phyloP scores from a whole-genome alignment of 768 basidiomycete genomes.

The Boletus sp. region DNA sequence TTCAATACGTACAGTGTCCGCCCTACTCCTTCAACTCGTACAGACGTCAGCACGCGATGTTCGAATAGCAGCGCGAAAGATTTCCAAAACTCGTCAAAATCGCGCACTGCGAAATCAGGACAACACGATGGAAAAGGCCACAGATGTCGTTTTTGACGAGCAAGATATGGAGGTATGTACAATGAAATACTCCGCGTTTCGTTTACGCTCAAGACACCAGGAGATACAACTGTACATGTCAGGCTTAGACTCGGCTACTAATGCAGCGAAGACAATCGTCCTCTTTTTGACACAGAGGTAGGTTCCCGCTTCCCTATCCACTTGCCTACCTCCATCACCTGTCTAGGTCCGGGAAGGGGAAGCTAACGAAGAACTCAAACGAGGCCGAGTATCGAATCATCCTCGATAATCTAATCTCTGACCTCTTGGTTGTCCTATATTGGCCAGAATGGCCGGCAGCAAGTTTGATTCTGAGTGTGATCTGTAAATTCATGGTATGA shows the following conservation, averaged over 20 bases:
- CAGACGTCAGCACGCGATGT: conserved; percentile 93
- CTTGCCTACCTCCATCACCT: conserved; percentile 1
- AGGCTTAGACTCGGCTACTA: conserved; percentile 78
- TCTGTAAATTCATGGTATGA: conserved; percentile 82
- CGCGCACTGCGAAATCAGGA: conserved; percentile 64
- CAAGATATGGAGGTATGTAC: conserved; percentile 57
- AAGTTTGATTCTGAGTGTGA: conserved; percentile 72
- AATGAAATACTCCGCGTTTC: neutral
- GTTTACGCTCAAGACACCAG: conserved; percentile 33
- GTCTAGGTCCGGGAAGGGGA: conserved; percentile 77
- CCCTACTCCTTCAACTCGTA: conserved; percentile 90
- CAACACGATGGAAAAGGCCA: conserved; percentile 46
- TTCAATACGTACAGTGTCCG: conserved; percentile 91
- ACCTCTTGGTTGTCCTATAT: conserved; percentile 83
- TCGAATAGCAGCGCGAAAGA: conserved; percentile 60
- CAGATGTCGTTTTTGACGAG: conserved; percentile 62
- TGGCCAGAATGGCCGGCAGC: conserved; percentile 99
- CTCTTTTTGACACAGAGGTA: conserved; percentile 71
- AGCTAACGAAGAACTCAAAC: conserved; percentile 85
- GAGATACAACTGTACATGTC: conserved; percentile 70
- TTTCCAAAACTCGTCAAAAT: conserved; percentile 63
- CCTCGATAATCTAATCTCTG: conserved; percentile 87
- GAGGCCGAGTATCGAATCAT: conserved; percentile 93
- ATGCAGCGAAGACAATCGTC: conserved; percentile 82
- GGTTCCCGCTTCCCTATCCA: neutral